Conservation (phyloP, 495 filamentous ascomycete genomes). For the Articulospora tetracladia region DNA sequence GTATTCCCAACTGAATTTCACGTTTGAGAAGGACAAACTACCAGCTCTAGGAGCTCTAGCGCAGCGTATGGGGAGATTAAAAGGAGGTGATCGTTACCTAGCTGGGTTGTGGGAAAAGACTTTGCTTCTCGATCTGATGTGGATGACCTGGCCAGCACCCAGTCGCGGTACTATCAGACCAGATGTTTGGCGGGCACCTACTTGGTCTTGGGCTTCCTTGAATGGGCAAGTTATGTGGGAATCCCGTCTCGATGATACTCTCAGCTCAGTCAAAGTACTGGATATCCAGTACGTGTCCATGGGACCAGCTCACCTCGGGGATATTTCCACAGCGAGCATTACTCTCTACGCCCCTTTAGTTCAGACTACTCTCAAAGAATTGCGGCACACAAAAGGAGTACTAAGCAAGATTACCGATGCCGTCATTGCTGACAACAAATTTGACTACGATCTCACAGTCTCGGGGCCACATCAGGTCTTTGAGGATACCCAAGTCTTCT, state of each 20-base stretch:
- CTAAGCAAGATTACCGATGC: neutral
- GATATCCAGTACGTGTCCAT: neutral
- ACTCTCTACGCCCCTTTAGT: neutral
- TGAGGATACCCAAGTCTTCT: neutral
- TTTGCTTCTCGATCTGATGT: neutral
- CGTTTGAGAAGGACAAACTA: neutral
- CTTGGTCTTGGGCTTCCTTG: neutral
- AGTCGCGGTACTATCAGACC: neutral
- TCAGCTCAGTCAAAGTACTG: neutral
- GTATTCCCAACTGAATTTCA: neutral
- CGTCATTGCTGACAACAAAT: neutral
- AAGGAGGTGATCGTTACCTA: neutral
- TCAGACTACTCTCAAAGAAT: neutral
- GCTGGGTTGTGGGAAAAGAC: neutral
- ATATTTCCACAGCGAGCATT: neutral
- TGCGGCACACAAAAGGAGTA: neutral
- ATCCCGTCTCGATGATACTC: neutral
- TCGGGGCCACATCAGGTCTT: neutral
- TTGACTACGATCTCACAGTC: neutral
- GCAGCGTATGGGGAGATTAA: neutral
- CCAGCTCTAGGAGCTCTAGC: neutral
- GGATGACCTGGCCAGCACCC: neutral
- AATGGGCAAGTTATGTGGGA: neutral
- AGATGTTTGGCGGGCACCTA: neutral
- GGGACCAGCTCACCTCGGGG: neutral